Base-by-base conservation (phyloP, 2,329 filamentous ascomycete species). In the Talaromyces sp. region DNA sequence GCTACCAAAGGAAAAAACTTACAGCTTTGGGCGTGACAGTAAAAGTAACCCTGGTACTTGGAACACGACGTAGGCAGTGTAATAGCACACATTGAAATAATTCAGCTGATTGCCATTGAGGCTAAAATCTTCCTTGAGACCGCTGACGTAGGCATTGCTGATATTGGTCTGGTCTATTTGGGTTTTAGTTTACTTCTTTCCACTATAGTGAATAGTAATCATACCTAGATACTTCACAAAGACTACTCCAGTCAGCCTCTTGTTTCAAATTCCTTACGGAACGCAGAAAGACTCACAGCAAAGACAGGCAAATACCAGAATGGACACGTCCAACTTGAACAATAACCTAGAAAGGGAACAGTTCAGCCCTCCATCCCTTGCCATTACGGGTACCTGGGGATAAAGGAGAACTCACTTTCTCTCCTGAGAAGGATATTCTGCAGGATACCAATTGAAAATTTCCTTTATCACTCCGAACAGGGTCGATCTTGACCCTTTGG, bases 361-460 rank as follows among this genome's bases (percentile, higher is more conserved):
- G 21, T 35, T 50, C 35, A 33, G 46, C 36, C 11, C 36, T 39
- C 7, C 15, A 36, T 48, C 31, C 8, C 5, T 2, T 19, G n/a
- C 25, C 25, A 28, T 28, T 4, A 28, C 3, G 7, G 25, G 25
- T 28, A 28, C 25, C 7, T 28, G 25, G 7, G 7, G 25, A 28
- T 28, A n/a, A n/a, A 13, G 35, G 33, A n/a, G 2, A 39, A 53
- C 64, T 60, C n/a, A 69, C 66, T 63, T 69, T 58, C 65, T 62
- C 40, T 71, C 69, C n/a, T 68, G 63, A 0, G 61, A 36, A 15
- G 67, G 64, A 63, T 70, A 70, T 0, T 61, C 36, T 2, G 67
- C 66, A 1, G 69, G 68, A 56, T 71, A 71, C 68, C 69, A 71
- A 40, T 70, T 70, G 53, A 71, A 70, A 1, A 71, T 57, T 43